phyloP scores from a whole-genome alignment of 2,329 filamentous ascomycete species.

The Diplodia scrobiculata region DNA sequence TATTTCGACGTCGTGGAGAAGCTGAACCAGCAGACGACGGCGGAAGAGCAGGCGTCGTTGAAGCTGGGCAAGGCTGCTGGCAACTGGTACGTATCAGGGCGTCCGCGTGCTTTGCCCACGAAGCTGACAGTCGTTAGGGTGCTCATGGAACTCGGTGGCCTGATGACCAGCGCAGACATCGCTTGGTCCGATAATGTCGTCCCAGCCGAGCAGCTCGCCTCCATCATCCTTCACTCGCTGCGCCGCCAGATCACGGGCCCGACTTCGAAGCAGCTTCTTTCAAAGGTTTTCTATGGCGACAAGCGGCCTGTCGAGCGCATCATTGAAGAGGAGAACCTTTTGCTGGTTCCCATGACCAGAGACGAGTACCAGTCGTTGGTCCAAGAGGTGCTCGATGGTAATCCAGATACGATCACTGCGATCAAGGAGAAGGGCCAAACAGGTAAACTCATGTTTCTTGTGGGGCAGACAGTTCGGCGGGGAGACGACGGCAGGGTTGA shows the following conservation, averaged over 20 bases:
- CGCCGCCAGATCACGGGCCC: constrained; percentile 54
- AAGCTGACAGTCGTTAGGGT: constrained; percentile 41
- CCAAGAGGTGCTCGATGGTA: constrained; percentile 55
- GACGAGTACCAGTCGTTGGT: constrained; percentile 61
- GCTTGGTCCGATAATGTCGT: constrained; percentile 50
- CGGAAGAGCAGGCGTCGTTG: constrained; percentile 36
- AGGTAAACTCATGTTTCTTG: constrained; percentile 68
- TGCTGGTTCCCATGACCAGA: constrained; percentile 57
- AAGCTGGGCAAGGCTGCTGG: constrained; percentile 53
- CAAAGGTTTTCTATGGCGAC: constrained; percentile 57
- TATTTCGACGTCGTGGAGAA: constrained; percentile 66
- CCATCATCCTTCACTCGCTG: constrained; percentile 48
- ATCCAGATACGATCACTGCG: constrained; percentile 60
- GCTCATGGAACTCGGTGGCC: constrained; percentile 55
- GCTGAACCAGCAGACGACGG: constrained; percentile 36
- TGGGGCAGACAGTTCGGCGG: constrained; percentile 67
- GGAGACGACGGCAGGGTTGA: constrained; percentile 65
- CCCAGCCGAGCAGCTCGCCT: constrained; percentile 46
- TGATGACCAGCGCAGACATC: constrained; percentile 45
- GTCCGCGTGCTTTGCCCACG: not conserved
- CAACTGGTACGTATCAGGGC: constrained; percentile 55
- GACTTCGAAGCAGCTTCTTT: constrained; percentile 63
- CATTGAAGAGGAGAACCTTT: constrained; percentile 59
- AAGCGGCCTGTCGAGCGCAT: constrained; percentile 54
- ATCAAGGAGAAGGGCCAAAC: constrained; percentile 60